Conservation (phyloP, 306 rosid species). For the Lathyrus tuberosus region DNA sequence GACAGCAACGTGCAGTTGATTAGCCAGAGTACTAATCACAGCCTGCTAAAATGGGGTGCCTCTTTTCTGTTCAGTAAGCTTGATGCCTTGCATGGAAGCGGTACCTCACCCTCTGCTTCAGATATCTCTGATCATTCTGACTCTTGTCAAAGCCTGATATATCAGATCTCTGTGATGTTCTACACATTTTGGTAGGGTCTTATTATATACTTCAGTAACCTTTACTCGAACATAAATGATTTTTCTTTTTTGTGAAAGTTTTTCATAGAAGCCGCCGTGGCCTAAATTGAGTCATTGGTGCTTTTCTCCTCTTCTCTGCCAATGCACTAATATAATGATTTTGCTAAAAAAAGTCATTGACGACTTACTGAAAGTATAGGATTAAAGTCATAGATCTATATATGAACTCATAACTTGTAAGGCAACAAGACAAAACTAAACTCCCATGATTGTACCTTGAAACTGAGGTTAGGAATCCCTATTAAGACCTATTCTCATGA, state of each 20-base stretch:
- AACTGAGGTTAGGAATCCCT: not conserved
- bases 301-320: not conserved
- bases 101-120: slow-evolving; percentile 25
- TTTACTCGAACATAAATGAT: slow-evolving; percentile 15
- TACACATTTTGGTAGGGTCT: slow-evolving; percentile 62
- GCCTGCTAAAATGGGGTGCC: slow-evolving; percentile 69
- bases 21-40: slow-evolving; percentile 47
- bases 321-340: not conserved
- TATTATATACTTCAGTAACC: slow-evolving; percentile 7
- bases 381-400: not conserved
- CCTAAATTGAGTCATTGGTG: slow-evolving; percentile 11
- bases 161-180: slow-evolving; percentile 60
- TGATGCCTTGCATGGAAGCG: slow-evolving; percentile 54
- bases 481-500: not conserved
- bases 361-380: not conserved
- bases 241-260: slow-evolving; percentile 5
- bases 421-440: not conserved
- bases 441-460: not conserved
- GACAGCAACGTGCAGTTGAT: slow-evolving; percentile 47
- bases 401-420: slow-evolving; percentile 6
- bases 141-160: slow-evolving; percentile 52
- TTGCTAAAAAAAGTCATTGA: not conserved
- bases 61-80: slow-evolving; percentile 58
- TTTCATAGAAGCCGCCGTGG: not conserved
- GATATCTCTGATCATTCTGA: slow-evolving; percentile 47